Evolutionary conservation across 306 rosid genomes (phyloP).

Genomic region (Crataegus laevigata): DNA sequence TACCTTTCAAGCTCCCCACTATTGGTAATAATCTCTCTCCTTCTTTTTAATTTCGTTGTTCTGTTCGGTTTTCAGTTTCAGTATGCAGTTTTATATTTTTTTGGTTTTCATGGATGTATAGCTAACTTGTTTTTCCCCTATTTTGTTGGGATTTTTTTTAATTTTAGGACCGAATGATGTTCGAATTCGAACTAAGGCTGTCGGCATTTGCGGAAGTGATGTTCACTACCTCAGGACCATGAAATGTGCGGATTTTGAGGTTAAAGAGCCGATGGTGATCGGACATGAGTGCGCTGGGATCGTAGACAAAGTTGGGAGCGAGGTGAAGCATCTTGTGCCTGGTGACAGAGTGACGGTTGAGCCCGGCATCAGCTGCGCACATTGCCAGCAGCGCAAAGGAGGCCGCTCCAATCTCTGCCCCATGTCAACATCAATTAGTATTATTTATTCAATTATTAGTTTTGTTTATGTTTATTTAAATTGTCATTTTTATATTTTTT

Average conservation of each 20-base stretch:
- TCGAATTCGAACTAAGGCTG: not conserved
- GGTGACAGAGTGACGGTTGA: not conserved
- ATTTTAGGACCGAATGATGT: not conserved
- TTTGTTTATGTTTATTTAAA: no score
- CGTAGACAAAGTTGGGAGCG: no score
- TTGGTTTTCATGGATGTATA: no score
- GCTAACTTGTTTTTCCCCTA: not conserved
- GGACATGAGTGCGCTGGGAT: not conserved
- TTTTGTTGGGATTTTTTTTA: not conserved
- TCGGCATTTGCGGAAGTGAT: not conserved
- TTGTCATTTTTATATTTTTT: no score
- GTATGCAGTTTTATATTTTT: no score
- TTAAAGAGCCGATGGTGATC: not conserved
- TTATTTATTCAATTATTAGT: no score
- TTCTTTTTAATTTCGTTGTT: no score
- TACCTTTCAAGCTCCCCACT: not conserved
- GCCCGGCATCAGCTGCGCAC: not conserved
- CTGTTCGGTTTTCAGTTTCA: no score
- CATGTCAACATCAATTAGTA: no score
- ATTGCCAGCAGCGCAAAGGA: not conserved
- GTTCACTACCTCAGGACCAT: not conserved
- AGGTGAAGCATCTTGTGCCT: not conserved
- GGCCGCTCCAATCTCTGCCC: not conserved
- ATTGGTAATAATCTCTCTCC: not conserved
- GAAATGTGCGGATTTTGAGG: not conserved